Percentiles rank a stretch among this genome's conserved stretches.
phyloP scores from a whole-genome alignment of 495 filamentous ascomycete species.

The Chaetomium cochliodes region DNA sequence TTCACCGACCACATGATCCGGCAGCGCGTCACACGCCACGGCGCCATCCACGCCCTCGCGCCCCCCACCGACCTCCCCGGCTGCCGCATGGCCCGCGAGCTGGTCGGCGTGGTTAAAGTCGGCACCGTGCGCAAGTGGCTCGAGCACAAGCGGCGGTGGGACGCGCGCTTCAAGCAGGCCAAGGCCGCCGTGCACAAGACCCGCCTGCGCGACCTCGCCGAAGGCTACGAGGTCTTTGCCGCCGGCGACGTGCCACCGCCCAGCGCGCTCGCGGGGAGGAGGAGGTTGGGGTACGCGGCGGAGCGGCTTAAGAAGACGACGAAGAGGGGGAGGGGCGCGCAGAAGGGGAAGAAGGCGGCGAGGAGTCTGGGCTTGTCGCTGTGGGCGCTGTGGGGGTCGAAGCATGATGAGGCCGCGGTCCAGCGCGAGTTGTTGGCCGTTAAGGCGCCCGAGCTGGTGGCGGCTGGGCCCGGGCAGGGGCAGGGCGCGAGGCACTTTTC shows the following conservation, averaged over 20 bases:
- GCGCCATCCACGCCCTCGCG: conserved; percentile 64
- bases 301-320: conserved; percentile 31
- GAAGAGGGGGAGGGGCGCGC: conserved; percentile 43
- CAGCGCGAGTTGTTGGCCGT: conserved; percentile 47
- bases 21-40: conserved; percentile 76
- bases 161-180: conserved; percentile 62
- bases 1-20: conserved; percentile 88
- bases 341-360: conserved; percentile 47
- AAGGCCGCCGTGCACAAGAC: conserved; percentile 67
- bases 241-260: conserved; percentile 77
- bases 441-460: conserved; percentile 27
- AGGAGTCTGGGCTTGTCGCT: conserved; percentile 74
- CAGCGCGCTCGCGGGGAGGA: conserved; percentile 72
- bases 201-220: conserved; percentile 65
- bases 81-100: conserved; percentile 57
- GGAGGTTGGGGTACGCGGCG: conserved; percentile 28
- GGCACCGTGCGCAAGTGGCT: conserved; percentile 83
- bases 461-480: conserved; percentile 35
- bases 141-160: conserved; percentile 65
- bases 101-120: conserved; percentile 76
- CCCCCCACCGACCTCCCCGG: conserved; percentile 60
- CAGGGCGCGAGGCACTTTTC: conserved; percentile 41
- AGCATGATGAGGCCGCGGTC: conserved; percentile 76
- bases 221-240: conserved; percentile 61
- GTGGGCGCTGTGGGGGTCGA: conserved; percentile 84